phyloP scores from a whole-genome alignment of 352 stramenopile species.

The Phytophthora syringae region DNA sequence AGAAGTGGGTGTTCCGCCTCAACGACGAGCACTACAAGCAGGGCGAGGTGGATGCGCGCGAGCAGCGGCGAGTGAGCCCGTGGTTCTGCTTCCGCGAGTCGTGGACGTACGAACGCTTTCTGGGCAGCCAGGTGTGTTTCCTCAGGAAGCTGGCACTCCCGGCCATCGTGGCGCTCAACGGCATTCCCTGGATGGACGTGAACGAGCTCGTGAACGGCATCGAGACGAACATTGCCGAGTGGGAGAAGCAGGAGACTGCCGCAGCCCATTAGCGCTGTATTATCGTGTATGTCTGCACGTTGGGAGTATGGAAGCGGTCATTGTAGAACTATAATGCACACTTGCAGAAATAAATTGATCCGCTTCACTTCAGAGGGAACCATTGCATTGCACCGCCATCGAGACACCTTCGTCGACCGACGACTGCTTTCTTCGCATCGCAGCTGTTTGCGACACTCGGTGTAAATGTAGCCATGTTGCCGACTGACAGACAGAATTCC shows the following conservation, averaged over 20 bases:
- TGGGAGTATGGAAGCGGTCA: conserved; percentile 34
- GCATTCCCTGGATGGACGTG: conserved; percentile 68
- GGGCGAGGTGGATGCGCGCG: conserved; percentile 63
- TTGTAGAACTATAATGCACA: conserved; percentile 46
- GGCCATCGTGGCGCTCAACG: conserved; percentile 60
- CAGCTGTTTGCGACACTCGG: conserved; percentile 32
- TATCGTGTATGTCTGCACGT: conserved; percentile 35
- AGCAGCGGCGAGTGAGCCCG: conserved; percentile 47
- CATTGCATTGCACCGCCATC: background rate
- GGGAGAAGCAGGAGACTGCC: conserved; percentile 42
- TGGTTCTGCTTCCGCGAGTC: conserved; percentile 60
- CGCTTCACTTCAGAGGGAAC: conserved; percentile 22
- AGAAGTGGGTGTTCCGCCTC: conserved; percentile 78
- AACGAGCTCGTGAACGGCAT: conserved; percentile 60
- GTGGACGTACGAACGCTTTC: conserved; percentile 58
- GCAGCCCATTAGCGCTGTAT: conserved; percentile 27
- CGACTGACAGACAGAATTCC: too few species aligned
- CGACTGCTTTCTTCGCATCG: conserved; percentile 17
- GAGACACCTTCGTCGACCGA: background rate
- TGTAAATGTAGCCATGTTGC: background rate
- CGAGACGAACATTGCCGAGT: conserved; percentile 65
- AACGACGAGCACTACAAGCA: conserved; percentile 78
- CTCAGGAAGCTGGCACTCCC: conserved; percentile 62
- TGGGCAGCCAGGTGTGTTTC: conserved; percentile 67
- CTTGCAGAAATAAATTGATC: conserved; percentile 46